These are phyloP conservation scores for Gyrodon lividus DNA, from an alignment of 768 basidiomycete genomes.

Conservation along the genomic window DNA sequence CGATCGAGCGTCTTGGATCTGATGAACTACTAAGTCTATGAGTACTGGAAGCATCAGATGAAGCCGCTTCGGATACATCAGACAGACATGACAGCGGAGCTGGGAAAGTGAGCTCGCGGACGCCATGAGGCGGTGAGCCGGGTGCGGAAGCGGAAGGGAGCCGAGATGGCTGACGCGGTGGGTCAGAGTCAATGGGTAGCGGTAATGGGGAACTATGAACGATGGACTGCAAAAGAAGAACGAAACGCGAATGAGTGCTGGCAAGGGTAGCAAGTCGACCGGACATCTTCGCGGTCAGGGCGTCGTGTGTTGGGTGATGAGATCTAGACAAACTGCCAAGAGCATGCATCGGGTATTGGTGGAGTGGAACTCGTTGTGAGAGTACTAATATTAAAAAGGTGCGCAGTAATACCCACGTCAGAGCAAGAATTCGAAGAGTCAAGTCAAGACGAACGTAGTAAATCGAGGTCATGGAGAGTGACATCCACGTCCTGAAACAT, in stretches of 20 bases:
- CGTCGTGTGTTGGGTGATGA: slow-evolving; percentile 31
- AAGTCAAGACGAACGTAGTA: slow-evolving; percentile 54
- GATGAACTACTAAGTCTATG: slow-evolving; percentile 9
- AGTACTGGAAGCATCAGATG: slow-evolving; percentile 8
- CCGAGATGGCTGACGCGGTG: slow-evolving; percentile 26
- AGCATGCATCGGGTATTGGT: slow-evolving; percentile 70
- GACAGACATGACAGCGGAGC: slow-evolving; percentile 60
- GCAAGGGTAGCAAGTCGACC: slow-evolving; percentile 47
- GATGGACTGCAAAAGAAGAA: slow-evolving; percentile 70
- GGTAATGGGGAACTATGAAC: slow-evolving; percentile 59
- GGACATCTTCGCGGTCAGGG: slow-evolving; percentile 18
- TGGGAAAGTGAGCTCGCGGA: slow-evolving; percentile 69
- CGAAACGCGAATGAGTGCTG: slow-evolving; percentile 70
- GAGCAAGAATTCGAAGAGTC: slow-evolving; percentile 6
- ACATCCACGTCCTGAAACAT: slow-evolving; percentile 48
- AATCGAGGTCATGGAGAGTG: slow-evolving; percentile 57
- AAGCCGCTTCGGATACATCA: slow-evolving; percentile 14
- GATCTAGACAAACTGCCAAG: slow-evolving; percentile 48
- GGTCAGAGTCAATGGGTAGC: slow-evolving; percentile 45
- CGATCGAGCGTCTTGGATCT: slow-evolving; percentile 1
- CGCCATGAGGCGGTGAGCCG: slow-evolving; percentile 28
- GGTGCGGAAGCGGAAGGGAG: slow-evolving; percentile 13
- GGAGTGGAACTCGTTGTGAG: slow-evolving; percentile 62
- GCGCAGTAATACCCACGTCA: slow-evolving; percentile 6
- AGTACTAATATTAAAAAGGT: slow-evolving; percentile 43